A percentile compares a stretch with the other conserved stretches of the same genome.
phyloP scores from a whole-genome alignment of 306 rosid species.

The Acacia confusa region DNA sequence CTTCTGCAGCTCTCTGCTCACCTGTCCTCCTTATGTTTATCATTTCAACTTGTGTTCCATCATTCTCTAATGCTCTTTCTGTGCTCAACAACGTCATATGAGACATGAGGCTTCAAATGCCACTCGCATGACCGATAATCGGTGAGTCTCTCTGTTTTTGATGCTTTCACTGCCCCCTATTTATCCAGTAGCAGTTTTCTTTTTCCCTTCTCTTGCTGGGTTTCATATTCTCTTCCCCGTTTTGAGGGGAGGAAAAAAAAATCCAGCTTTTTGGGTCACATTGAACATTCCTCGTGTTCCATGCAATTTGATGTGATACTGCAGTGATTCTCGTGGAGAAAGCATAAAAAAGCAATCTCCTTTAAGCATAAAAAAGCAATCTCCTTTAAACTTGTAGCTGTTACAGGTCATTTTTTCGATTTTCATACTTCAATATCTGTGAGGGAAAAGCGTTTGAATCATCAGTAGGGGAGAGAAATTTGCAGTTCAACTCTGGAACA shows the following conservation, averaged over 20 bases:
- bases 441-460: not conserved
- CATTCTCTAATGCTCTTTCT: constrained; percentile 43
- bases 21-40: constrained; percentile 73
- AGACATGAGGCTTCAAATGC: constrained; percentile 37
- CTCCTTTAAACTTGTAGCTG: not conserved
- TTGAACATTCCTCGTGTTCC: constrained; percentile 24
- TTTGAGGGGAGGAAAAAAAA: constrained; percentile 29
- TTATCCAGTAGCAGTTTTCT: not conserved
- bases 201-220: not conserved
- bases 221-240: constrained; percentile 29
- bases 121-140: constrained; percentile 18
- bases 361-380: not conserved
- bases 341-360: not conserved
- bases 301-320: constrained; percentile 25
- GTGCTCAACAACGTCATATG: constrained; percentile 28
- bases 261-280: constrained; percentile 13
- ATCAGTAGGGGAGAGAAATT: not conserved
- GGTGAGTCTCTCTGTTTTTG: constrained; percentile 44
- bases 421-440: not conserved
- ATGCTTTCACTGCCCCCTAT: not conserved
- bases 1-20: constrained; percentile 46
- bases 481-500: not conserved
- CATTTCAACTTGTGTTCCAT: constrained; percentile 53
- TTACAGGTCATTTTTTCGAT: not conserved
- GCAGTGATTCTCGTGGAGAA: constrained; percentile 22